Evolutionary conservation across 2,329 filamentous ascomycete genomes (phyloP).

Genomic region (Penicillium oxalicum): DNA sequence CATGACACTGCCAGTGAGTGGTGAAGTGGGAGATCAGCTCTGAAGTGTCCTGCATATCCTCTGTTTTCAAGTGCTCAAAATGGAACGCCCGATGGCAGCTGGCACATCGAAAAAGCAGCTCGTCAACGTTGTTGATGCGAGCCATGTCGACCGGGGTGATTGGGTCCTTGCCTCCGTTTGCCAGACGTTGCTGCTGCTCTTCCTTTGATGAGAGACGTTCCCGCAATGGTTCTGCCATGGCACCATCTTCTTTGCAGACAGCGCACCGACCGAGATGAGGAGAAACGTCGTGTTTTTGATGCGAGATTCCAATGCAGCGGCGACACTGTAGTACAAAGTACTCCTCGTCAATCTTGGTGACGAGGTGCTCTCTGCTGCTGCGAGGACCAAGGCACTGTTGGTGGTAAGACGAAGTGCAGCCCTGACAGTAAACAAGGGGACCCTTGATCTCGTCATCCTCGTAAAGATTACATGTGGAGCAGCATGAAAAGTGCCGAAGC

Average conservation of each 20-base stretch:
- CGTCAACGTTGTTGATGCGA: slow-evolving; percentile 67
- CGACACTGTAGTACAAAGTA: slow-evolving; percentile 86
- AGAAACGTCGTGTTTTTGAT: slow-evolving; percentile 61
- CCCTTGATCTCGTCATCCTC: slow-evolving; percentile 56
- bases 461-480: slow-evolving; percentile 62
- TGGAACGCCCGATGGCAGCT: slow-evolving; percentile 76
- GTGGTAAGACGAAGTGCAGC: slow-evolving; percentile 79
- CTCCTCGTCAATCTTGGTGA: slow-evolving; percentile 72
- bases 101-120: slow-evolving; percentile 76
- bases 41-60: slow-evolving; percentile 6
- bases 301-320: slow-evolving; percentile 66
- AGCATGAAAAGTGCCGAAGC: slow-evolving; percentile 61
- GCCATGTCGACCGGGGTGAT: slow-evolving; percentile 56
- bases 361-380: slow-evolving; percentile 71
- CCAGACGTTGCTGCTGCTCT: slow-evolving; percentile 74
- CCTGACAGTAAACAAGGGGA: slow-evolving; percentile 78
- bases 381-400: slow-evolving; percentile 73
- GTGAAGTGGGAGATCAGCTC: slow-evolving; percentile 62
- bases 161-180: slow-evolving; percentile 75
- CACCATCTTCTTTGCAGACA: slow-evolving; percentile 59
- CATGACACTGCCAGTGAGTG: slow-evolving; percentile 69
- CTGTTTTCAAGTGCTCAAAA: slow-evolving; percentile 68
- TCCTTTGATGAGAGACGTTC: slow-evolving; percentile 65
- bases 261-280: slow-evolving; percentile 69
- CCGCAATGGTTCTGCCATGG: slow-evolving; percentile 69